Evolutionary conservation across 2,329 filamentous ascomycete species (phyloP).

Genomic region (Cladophialophora bantiana): DNA sequence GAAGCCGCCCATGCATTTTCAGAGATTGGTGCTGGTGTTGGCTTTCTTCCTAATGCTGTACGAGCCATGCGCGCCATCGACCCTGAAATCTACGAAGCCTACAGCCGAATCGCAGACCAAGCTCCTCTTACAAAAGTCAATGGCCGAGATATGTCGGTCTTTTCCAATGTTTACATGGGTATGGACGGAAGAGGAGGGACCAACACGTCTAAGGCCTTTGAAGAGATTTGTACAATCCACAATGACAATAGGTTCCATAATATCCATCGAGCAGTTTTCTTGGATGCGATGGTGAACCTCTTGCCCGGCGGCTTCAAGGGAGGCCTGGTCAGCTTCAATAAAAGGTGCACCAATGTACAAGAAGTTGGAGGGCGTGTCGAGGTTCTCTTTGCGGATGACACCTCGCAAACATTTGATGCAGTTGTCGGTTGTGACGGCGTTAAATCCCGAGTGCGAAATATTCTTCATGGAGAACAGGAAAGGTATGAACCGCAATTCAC

Average conservation of each 20-base stretch:
- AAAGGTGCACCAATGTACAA: constrained; percentile 17
- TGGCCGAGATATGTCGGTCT: constrained; percentile 7
- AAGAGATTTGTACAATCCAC: constrained; percentile 11
- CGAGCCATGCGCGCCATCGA: constrained; percentile 17
- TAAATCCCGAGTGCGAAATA: constrained; percentile 17
- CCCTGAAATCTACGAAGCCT: constrained; percentile 14
- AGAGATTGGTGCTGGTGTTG: constrained; percentile 20
- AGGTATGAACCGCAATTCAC: constrained; percentile 16
- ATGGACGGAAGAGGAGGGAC: constrained; percentile 21
- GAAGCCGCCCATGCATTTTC: constrained; percentile 19
- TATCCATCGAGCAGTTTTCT: constrained; percentile 16
- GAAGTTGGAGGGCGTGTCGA: constrained; percentile 6
- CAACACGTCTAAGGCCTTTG: constrained; percentile 9
- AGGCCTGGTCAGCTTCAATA: constrained; percentile 16
- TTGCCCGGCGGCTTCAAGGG: constrained; percentile 7
- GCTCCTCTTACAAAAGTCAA: constrained; percentile 1
- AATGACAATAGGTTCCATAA: constrained; percentile 18
- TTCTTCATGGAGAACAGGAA: constrained; percentile 10
- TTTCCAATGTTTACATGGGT: constrained; percentile 12
- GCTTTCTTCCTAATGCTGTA: constrained; percentile 21
- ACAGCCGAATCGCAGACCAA: constrained; percentile 12
- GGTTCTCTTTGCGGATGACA: constrained; percentile 14
- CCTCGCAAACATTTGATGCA: constrained; percentile 12
- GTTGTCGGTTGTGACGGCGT: constrained; percentile 22
- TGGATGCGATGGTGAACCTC: constrained; percentile 20